phyloP scores from a whole-genome alignment of 2,329 filamentous ascomycete species.

The Knoxdaviesia capensis region DNA sequence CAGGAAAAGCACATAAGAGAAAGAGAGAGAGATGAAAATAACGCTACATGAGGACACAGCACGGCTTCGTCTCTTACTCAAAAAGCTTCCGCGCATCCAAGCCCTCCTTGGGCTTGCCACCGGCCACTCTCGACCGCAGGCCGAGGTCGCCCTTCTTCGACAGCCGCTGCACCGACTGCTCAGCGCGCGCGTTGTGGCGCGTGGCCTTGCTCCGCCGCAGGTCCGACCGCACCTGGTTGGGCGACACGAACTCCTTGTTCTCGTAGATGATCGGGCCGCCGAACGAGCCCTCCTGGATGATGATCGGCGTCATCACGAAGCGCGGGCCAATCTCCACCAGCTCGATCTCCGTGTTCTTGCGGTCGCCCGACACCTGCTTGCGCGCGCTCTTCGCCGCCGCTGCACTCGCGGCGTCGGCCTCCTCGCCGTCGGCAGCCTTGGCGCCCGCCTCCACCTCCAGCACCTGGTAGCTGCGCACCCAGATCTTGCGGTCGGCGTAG shows the following conservation, averaged over 20 bases:
- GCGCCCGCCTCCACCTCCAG: conserved; percentile 47
- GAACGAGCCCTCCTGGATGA: conserved; percentile 88
- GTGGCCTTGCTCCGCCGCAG: conserved; percentile 56
- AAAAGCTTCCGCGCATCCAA: conserved; percentile 64
- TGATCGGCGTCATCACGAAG: conserved; percentile 81
- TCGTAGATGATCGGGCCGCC: conserved; percentile 94
- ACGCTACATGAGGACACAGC: not conserved
- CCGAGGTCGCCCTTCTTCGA: conserved; percentile 62
- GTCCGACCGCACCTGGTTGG: conserved; percentile 82
- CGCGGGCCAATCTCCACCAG: conserved; percentile 87
- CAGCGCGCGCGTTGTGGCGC: conserved; percentile 56
- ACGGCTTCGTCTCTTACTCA: conserved; percentile 24
- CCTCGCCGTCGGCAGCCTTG: conserved; percentile 19
- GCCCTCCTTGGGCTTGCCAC: conserved; percentile 37
- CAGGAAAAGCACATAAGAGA: not conserved
- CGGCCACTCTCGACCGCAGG: conserved; percentile 42
- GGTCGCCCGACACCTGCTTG: conserved; percentile 17
- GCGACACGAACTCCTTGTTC: conserved; percentile 92
- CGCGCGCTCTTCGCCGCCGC: conserved; percentile 10
- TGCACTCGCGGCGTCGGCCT: conserved; percentile 12
- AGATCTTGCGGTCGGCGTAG: conserved; percentile 81
- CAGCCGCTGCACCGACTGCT: conserved; percentile 51
- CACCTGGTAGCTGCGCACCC: conserved; percentile 90
- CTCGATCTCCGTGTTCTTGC: conserved; percentile 52
- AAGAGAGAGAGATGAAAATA: conserved; percentile 1